These are phyloP conservation scores for Xanthoconium stramineum DNA, from an alignment of 768 basidiomycete species.

Conservation along the genomic window DNA sequence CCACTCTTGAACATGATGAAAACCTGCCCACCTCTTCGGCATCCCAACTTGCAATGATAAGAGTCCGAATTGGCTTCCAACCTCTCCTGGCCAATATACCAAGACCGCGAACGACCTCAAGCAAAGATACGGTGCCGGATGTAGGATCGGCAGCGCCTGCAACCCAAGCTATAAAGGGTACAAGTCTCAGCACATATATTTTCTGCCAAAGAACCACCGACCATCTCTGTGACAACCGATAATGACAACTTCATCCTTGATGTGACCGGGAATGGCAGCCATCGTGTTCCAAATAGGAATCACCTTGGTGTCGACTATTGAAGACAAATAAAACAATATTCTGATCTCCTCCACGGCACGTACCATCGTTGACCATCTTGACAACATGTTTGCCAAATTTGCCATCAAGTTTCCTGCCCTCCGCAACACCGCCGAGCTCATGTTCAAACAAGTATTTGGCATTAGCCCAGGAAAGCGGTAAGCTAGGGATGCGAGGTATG, in stretches of 20 bases:
- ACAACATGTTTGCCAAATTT: constrained; percentile 45
- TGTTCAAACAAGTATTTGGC: constrained; percentile 63
- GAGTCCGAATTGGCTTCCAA: constrained; percentile 67
- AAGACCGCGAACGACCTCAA: constrained; percentile 55
- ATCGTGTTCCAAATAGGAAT: constrained; percentile 91
- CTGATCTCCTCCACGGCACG: background rate
- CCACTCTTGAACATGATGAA: background rate
- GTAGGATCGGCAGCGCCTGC: constrained; percentile 55
- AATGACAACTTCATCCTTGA: constrained; percentile 79
- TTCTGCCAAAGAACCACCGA: constrained; percentile 28
- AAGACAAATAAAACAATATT: background rate
- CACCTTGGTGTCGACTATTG: constrained; percentile 66
- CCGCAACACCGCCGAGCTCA: constrained; percentile 43
- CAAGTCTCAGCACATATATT: background rate
- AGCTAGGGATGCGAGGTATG: constrained; percentile 71
- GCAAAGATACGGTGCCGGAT: constrained; percentile 52
- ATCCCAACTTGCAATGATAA: constrained; percentile 77
- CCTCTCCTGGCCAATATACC: constrained; percentile 47
- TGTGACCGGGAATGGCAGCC: constrained; percentile 77
- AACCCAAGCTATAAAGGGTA: constrained; percentile 28
- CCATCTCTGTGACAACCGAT: constrained; percentile 90
- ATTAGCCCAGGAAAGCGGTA: constrained; percentile 87
- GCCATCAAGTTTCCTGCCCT: constrained; percentile 44
- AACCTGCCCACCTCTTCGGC: constrained; percentile 52
- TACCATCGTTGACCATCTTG: constrained; percentile 54